These are phyloP conservation scores for Flaveria bidentis DNA, from an alignment of 129 eudicot genomes.

Conservation along the genomic window DNA sequence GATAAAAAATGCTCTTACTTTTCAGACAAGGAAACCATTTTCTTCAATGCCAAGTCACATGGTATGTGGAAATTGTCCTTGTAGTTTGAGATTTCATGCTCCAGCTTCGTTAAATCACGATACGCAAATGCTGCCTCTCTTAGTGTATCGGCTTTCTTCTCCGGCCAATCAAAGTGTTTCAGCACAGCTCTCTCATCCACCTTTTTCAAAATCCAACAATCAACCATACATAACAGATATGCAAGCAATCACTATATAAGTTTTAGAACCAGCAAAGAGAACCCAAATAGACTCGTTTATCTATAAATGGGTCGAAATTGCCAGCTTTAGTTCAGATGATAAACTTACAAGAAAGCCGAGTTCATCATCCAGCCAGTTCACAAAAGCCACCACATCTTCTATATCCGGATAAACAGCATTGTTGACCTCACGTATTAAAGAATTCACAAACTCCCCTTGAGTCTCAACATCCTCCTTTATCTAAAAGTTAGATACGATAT, in stretches of 20 bases:
- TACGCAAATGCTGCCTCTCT: conserved; percentile 92
- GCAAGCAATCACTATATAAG: neutral
- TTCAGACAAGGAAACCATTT: conserved; percentile 78
- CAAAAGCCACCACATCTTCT: conserved; percentile 89
- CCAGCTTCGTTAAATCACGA: conserved; percentile 80
- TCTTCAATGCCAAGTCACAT: conserved; percentile 78
- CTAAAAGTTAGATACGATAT: conserved; percentile 36
- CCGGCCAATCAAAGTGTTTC: conserved; percentile 98
- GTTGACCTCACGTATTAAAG: conserved; percentile 78
- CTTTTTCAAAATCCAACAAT: conserved; percentile 37
- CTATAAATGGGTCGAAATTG: neutral
- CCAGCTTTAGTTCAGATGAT: neutral
- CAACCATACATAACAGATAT: neutral
- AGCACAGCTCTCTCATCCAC: conserved; percentile 97
- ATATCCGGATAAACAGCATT: conserved; percentile 71
- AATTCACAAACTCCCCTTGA: conserved; percentile 93
- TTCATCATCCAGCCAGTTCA: conserved; percentile 98
- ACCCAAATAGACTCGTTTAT: neutral
- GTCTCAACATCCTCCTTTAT: conserved; percentile 96
- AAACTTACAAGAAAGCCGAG: conserved; percentile 87
- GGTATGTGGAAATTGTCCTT: conserved; percentile 70
- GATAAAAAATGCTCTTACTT: conserved; percentile 44
- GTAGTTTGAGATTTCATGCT: conserved; percentile 60
- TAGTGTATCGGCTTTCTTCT: conserved; percentile 87
- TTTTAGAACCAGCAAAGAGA: neutral